phyloP scores from a whole-genome alignment of 495 filamentous ascomycete genomes.

The Entonaema liquescens region DNA sequence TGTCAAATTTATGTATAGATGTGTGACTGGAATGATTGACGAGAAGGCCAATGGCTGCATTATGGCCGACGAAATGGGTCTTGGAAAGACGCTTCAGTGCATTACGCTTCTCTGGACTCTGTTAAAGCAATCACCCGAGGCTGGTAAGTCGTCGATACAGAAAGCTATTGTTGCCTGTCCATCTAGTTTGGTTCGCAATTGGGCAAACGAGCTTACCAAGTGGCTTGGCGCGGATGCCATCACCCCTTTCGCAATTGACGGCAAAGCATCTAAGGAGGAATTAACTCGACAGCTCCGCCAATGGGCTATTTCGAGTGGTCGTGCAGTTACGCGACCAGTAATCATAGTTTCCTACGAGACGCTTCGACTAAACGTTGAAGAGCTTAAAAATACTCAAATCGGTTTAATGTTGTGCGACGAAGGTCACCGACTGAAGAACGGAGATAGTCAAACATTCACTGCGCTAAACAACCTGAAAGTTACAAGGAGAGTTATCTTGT shows the following conservation, averaged over 20 bases:
- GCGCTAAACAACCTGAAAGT: conserved; percentile 92
- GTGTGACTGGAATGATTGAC: conserved; percentile 93
- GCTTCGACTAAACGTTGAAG: conserved; percentile 87
- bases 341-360: conserved; percentile 99
- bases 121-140: conserved; percentile 92
- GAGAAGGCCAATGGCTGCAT: conserved; percentile 96
- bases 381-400: conserved; percentile 85
- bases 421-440: conserved; percentile 98
- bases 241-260: conserved; percentile 94
- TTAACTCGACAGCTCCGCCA: conserved; percentile 88
- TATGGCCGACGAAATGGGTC: conserved; percentile 99
- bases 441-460: conserved; percentile 91
- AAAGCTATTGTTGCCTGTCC: conserved; percentile 99
- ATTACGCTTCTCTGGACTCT: conserved; percentile 90
- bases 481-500: conserved; percentile 89
- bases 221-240: conserved; percentile 94
- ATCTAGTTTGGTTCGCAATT: conserved; percentile 95
- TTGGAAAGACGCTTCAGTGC: conserved; percentile 88
- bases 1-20: conserved; percentile 96
- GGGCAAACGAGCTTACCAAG: conserved; percentile 95
- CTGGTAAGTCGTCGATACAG: conserved; percentile 91
- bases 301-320: conserved; percentile 90
- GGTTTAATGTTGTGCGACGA: conserved; percentile 97
- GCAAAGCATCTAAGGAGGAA: conserved; percentile 94
- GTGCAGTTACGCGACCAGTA: conserved; percentile 91